These are phyloP conservation scores for Colletotrichum lindemuthianum DNA, from an alignment of 2,329 filamentous ascomycete genomes.

Conservation along the genomic window DNA sequence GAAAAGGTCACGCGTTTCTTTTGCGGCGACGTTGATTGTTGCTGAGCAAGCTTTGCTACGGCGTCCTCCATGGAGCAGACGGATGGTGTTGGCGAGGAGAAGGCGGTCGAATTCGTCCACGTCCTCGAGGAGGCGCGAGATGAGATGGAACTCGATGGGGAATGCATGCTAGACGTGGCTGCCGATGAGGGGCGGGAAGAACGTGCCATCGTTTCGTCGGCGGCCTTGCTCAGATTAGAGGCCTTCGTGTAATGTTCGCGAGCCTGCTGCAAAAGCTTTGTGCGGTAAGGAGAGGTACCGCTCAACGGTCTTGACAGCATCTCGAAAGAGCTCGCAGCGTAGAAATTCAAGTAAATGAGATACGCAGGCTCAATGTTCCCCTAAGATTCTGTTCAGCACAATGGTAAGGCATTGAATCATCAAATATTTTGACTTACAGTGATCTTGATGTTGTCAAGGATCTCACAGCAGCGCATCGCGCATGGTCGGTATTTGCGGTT, in stretches of 20 bases:
- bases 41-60: slow-evolving; percentile 19
- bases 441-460: slow-evolving; percentile 60
- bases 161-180: slow-evolving; percentile 53
- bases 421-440: slow-evolving; percentile 47
- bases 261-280: slow-evolving; percentile 61
- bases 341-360: slow-evolving; percentile 69
- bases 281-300: slow-evolving; percentile 56
- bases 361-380: slow-evolving; percentile 61
- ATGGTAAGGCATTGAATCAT: neutral
- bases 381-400: slow-evolving; percentile 37
- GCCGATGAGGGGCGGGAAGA: slow-evolving; percentile 52
- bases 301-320: slow-evolving; percentile 63
- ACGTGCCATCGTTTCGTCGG: slow-evolving; percentile 55
- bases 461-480: slow-evolving; percentile 61
- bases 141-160: slow-evolving; percentile 57
- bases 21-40: slow-evolving; percentile 24
- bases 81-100: slow-evolving; percentile 60
- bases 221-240: slow-evolving; percentile 56
- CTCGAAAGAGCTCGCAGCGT: slow-evolving; percentile 69
- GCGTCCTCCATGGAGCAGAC: slow-evolving; percentile 50
- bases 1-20: slow-evolving; percentile 54
- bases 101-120: slow-evolving; percentile 53
- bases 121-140: slow-evolving; percentile 45
- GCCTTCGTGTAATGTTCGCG: slow-evolving; percentile 62
- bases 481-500: slow-evolving; percentile 63